Percentiles rank a stretch among this genome's conserved stretches.
phyloP scores from a whole-genome alignment of 768 basidiomycete species.

The Lactifluus subvellereus region DNA sequence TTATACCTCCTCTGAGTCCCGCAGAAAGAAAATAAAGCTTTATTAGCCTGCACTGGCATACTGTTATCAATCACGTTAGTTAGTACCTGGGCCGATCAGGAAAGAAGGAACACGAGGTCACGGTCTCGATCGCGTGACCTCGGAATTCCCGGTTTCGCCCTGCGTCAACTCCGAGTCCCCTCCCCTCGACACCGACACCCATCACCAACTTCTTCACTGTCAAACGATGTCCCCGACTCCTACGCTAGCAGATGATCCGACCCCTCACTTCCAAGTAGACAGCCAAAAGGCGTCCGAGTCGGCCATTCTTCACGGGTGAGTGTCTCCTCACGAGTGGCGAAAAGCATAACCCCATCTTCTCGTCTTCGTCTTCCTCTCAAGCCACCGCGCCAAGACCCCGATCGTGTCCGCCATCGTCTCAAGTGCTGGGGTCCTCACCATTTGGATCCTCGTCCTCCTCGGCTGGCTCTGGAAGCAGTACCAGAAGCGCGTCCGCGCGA shows the following conservation, averaged over 20 bases:
- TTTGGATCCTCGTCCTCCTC: conserved; percentile 17
- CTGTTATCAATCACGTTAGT: too few species aligned
- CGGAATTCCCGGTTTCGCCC: background rate
- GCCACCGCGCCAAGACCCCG: conserved; percentile 22
- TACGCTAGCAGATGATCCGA: background rate
- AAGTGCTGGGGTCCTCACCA: conserved; percentile 2
- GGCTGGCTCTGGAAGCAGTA: conserved; percentile 17
- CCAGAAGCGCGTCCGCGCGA: conserved; percentile 17
- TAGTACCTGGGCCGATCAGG: too few species aligned
- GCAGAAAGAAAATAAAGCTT: too few species aligned
- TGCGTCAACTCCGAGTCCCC: background rate
- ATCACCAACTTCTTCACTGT: background rate
- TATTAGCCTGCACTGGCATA: too few species aligned
- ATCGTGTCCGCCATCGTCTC: conserved; percentile 20
- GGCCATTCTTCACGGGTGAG: conserved; percentile 17
- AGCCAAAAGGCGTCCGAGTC: background rate
- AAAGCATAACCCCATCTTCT: too few species aligned
- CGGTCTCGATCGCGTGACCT: too few species aligned
- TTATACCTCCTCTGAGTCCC: too few species aligned
- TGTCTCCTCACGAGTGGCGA: background rate
- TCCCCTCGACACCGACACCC: background rate
- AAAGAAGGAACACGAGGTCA: too few species aligned
- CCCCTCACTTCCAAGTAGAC: background rate
- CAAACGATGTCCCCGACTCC: background rate
- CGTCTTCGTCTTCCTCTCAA: background rate